These are phyloP conservation scores for Backusella parvicylindrica DNA, from an alignment of 192 early-diverging fungal genomes.

Conservation along the genomic window DNA sequence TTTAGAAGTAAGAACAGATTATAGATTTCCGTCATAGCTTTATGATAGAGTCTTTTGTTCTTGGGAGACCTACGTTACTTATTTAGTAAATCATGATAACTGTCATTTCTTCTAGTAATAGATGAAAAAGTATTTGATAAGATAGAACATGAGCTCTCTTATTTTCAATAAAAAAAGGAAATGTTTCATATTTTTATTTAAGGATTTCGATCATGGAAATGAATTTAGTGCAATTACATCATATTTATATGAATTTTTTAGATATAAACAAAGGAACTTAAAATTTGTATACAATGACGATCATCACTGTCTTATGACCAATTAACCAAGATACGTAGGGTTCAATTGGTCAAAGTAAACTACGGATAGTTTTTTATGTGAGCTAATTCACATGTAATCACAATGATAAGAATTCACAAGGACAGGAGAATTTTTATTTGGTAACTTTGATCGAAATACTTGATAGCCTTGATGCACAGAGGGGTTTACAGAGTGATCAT, in stretches of 20 bases:
- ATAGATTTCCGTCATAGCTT: no score
- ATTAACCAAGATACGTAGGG: not conserved
- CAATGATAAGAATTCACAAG: not conserved
- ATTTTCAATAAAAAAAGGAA: not conserved
- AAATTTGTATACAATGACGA: not conserved
- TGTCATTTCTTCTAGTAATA: no score
- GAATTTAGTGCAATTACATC: not conserved
- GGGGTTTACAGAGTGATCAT: no score
- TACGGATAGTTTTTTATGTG: no score
- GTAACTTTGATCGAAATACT: not conserved
- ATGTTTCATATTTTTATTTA: not conserved
- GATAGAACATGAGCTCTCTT: not conserved
- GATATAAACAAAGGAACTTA: not conserved
- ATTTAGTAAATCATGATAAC: no score
- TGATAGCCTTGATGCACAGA: no score
- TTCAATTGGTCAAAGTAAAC: not conserved
- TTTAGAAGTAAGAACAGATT: not conserved
- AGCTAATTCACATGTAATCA: not conserved
- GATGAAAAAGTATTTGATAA: no score
- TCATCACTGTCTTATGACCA: not conserved
- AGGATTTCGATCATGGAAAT: no score
- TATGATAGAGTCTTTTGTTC: no score
- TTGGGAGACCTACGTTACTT: no score
- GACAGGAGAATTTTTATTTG: not conserved
- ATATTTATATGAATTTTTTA: not conserved